These are phyloP conservation scores for Fusarium acutatum DNA, from an alignment of 2,329 filamentous ascomycete species.

Conservation along the genomic window DNA sequence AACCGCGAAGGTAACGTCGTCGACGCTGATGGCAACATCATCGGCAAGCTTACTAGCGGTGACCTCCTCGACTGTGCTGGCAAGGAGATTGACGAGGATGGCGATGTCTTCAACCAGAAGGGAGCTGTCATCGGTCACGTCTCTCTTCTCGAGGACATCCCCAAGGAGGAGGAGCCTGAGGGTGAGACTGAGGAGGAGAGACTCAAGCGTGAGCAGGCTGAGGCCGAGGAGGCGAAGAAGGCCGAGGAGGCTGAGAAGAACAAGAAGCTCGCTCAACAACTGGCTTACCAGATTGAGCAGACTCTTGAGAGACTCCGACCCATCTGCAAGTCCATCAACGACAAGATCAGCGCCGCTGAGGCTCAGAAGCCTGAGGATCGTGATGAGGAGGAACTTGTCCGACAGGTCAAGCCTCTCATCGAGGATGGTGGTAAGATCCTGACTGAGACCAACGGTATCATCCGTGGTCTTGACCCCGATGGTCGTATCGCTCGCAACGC, in stretches of 20 bases:
- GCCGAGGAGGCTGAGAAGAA: slow-evolving; percentile 70
- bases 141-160: slow-evolving; percentile 69
- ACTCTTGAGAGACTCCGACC: slow-evolving; percentile 86
- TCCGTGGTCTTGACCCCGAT: slow-evolving; percentile 89
- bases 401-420: slow-evolving; percentile 86
- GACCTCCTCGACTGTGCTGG: slow-evolving; percentile 70
- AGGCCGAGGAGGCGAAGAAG: slow-evolving; percentile 54
- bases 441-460: slow-evolving; percentile 84
- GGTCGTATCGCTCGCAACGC: slow-evolving; percentile 85
- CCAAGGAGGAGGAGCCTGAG: slow-evolving; percentile 54
- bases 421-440: slow-evolving; percentile 86
- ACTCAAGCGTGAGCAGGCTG: slow-evolving; percentile 45
- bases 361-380: slow-evolving; percentile 84
- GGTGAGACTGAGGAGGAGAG: slow-evolving; percentile 58
- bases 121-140: slow-evolving; percentile 73
- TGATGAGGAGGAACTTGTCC: slow-evolving; percentile 88
- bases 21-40: slow-evolving; percentile 65
- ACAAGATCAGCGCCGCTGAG: slow-evolving; percentile 84
- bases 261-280: slow-evolving; percentile 79
- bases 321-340: slow-evolving; percentile 85
- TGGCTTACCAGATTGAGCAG: slow-evolving; percentile 76
- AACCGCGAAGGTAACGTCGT: slow-evolving; percentile 68
- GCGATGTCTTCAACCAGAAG: slow-evolving; percentile 75
- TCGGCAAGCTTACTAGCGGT: slow-evolving; percentile 76
- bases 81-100: slow-evolving; percentile 75